Conservation (phyloP, 2,329 filamentous ascomycete species). For the Diaporthe sp. region DNA sequence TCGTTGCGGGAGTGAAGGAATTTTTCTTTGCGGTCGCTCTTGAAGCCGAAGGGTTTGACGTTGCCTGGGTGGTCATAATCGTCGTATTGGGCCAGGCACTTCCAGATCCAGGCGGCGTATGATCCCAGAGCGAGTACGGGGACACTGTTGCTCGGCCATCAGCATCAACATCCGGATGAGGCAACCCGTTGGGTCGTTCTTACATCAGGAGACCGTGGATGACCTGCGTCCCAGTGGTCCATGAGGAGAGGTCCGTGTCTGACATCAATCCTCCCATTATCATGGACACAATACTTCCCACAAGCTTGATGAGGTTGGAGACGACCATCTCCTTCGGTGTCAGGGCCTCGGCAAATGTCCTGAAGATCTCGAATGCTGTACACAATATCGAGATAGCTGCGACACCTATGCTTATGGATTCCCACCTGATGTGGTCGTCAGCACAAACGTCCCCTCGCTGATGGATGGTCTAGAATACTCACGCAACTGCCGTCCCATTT, state of each 20-base stretch:
- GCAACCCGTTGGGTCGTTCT: slow-evolving; percentile 37
- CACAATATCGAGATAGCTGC: slow-evolving; percentile 58
- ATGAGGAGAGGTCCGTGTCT: slow-evolving; percentile 55
- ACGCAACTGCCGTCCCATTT: slow-evolving; percentile 46
- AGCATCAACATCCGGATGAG: neutral
- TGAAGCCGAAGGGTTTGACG: slow-evolving; percentile 60
- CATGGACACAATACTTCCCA: slow-evolving; percentile 57
- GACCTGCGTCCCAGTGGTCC: slow-evolving; percentile 59
- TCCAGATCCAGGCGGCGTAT: slow-evolving; percentile 60
- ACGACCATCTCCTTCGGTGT: slow-evolving; percentile 66
- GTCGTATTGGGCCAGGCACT: slow-evolving; percentile 59
- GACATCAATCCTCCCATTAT: slow-evolving; percentile 63
- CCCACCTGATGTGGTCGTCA: slow-evolving; percentile 55
- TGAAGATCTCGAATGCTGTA: slow-evolving; percentile 59
- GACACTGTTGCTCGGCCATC: slow-evolving; percentile 45
- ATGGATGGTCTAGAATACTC: slow-evolving; percentile 44
- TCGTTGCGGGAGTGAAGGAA: slow-evolving; percentile 19
- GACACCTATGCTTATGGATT: slow-evolving; percentile 61
- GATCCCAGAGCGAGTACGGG: slow-evolving; percentile 54
- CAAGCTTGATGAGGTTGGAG: slow-evolving; percentile 61
- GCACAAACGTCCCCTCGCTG: neutral
- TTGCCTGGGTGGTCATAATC: slow-evolving; percentile 62
- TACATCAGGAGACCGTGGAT: slow-evolving; percentile 62
- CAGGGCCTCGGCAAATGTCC: slow-evolving; percentile 58
- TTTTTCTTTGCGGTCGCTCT: slow-evolving; percentile 35